Conservation (phyloP, 495 filamentous ascomycete species). For the Penicillium egyptiacum region DNA sequence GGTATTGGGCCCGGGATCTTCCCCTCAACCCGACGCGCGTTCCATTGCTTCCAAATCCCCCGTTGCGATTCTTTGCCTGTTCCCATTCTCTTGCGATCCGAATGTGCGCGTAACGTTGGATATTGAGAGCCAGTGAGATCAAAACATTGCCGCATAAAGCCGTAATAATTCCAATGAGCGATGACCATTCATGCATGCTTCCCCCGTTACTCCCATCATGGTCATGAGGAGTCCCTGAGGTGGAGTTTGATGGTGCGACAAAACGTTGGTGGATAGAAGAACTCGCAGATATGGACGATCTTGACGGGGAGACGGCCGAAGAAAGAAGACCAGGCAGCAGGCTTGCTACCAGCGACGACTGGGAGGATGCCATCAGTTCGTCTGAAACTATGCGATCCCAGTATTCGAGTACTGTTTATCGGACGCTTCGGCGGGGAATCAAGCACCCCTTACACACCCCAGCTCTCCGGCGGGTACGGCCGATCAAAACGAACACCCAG, state of each 20-base stretch:
- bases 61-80: conserved; percentile 48
- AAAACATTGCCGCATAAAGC: conserved; percentile 89
- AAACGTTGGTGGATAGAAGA: conserved; percentile 19
- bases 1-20: conserved; percentile 11
- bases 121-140: conserved; percentile 93
- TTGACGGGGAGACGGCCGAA: conserved; percentile 28
- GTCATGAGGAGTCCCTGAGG: conserved; percentile 16
- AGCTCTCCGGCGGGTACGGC: conserved; percentile 16
- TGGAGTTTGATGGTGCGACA: conserved; percentile 19
- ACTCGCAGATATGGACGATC: conserved; percentile 12
- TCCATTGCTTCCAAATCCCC: conserved; percentile 27
- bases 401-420: background rate
- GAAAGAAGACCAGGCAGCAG: conserved; percentile 34
- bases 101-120: conserved; percentile 93
- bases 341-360: conserved; percentile 21
- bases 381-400: conserved; percentile 5
- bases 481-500: conserved; percentile 15
- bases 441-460: conserved; percentile 16
- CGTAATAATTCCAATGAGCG: conserved; percentile 88
- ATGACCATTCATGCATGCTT: conserved; percentile 75
- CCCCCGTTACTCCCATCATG: conserved; percentile 42
- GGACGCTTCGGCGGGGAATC: background rate
- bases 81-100: conserved; percentile 65
- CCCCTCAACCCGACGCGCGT: conserved; percentile 4
- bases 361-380: conserved; percentile 22